Base-by-base conservation (phyloP, 2,329 filamentous ascomycete species). In the Raffaelea albimanens region DNA sequence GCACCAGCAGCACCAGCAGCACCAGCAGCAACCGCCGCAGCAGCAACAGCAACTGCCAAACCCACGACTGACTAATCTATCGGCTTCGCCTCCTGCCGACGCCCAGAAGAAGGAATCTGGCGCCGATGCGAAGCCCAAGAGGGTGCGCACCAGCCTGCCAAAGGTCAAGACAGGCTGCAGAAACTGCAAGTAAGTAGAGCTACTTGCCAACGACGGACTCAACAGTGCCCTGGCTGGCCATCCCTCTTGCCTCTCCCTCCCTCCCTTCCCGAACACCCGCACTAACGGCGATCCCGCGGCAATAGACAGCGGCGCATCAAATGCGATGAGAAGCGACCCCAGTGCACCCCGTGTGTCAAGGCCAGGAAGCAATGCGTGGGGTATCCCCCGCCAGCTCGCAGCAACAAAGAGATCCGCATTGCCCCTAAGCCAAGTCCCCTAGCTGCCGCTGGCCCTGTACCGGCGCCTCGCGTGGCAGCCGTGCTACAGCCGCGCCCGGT, bases 161-260 rank as follows among this genome's bases (percentile, higher is more conserved):
- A 82, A 83, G 59, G 79, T 82, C 53, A 82, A 81, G 65, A 83
- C 79, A 1, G 80, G 80, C 38, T 83, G 80, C 62, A 71, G 69
- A 56, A 81, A 78, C 61, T 84, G 80, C 80, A 83, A 83, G 80
- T 83, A 69, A 61, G 79, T 70, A 47, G 33, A 23, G 9, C 9
- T 2, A 1, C 38, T 48, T 47, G n/a, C n/a, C n/a, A n/a, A n/a
- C n/a, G n/a, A n/a, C n/a, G n/a, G n/a, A n/a, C n/a, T n/a, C n/a
- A n/a, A n/a, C n/a, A n/a, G n/a, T n/a, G n/a, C n/a, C n/a, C n/a
- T n/a, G n/a, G n/a, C n/a, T n/a, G n/a, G n/a, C n/a, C n/a, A n/a
- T 49, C 51, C 51, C 53, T 48, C 44, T 45, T 51, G 41, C 43
- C 38, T 22, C 4, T 20, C n/a, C 22, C 21, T 5, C 23, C 5